Evolutionary conservation across 192 early-diverging fungal genomes (phyloP).

Genomic region (Obelidium mucronatum): DNA sequence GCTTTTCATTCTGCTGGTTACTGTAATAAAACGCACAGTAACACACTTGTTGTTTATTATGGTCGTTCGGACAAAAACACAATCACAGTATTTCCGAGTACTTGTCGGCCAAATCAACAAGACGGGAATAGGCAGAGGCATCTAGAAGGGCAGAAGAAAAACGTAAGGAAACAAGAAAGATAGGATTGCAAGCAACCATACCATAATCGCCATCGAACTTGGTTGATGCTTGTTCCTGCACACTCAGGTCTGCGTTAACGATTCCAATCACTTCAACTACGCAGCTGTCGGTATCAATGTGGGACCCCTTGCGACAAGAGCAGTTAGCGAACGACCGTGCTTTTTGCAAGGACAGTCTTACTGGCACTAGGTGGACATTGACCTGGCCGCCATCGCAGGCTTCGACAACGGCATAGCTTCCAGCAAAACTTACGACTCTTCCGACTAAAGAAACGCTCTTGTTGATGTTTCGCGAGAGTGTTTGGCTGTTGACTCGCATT

Average conservation of each 20-base stretch:
- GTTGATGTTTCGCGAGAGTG: constrained; percentile 11
- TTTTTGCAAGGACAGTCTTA: not conserved
- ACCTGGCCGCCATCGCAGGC: constrained; percentile 24
- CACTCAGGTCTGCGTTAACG: not conserved
- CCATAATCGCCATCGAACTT: constrained; percentile 18
- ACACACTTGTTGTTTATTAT: not conserved
- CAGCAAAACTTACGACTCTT: constrained; percentile 1
- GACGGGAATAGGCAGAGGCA: not conserved
- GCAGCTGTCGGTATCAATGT: constrained; percentile 1
- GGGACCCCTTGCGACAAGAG: constrained; percentile 1
- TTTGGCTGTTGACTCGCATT: not conserved
- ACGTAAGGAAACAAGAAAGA: not conserved
- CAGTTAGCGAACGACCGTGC: not conserved
- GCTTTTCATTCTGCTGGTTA: too few relatives aligned
- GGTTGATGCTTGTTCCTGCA: constrained; percentile 5
- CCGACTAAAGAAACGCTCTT: constrained; percentile 12
- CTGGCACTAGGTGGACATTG: not conserved
- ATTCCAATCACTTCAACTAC: constrained; percentile 25
- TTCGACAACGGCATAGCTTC: not conserved
- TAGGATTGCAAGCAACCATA: not conserved
- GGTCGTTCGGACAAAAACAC: not conserved
- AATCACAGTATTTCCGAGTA: constrained; percentile 16
- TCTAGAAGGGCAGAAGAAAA: not conserved
- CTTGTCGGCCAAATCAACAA: constrained; percentile 24
- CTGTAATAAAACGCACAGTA: too few relatives aligned